Conservation (phyloP, 179 eudicot genomes). For the Amaranthus tricolor region DNA sequence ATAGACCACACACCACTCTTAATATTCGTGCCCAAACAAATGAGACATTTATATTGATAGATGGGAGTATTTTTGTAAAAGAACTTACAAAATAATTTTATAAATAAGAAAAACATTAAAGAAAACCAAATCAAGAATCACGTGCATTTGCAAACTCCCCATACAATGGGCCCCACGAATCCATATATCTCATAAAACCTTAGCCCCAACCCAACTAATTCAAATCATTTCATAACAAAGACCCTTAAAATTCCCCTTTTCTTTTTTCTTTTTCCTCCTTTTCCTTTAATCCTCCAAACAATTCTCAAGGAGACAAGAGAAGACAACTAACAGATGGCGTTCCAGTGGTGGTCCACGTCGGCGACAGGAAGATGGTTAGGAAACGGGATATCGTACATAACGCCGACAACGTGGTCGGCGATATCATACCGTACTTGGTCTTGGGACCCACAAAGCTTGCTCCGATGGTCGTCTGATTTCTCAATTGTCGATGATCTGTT, state of each 20-base stretch:
- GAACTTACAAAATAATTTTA: too few relatives aligned
- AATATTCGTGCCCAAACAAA: too few relatives aligned
- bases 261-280: neutral
- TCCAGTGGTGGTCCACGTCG: conserved; percentile 24
- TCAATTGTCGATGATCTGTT: conserved; percentile 46
- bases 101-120: too few relatives aligned
- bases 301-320: neutral
- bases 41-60: too few relatives aligned
- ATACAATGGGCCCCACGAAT: too few relatives aligned
- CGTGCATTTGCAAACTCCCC: too few relatives aligned
- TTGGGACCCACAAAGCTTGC: conserved; percentile 26
- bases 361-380: conserved; percentile 27
- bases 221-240: neutral
- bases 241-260: neutral
- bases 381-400: conserved; percentile 23
- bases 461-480: conserved; percentile 36
- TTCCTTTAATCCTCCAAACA: neutral
- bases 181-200: too few relatives aligned
- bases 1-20: too few relatives aligned
- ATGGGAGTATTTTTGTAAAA: too few relatives aligned
- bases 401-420: conserved; percentile 17
- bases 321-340: conserved; percentile 14
- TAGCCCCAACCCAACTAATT: neutral
- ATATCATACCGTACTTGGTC: conserved; percentile 1
- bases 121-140: too few relatives aligned